A percentile compares a stretch with the other conserved stretches of the same genome.
Conservation (phyloP, 2,329 filamentous ascomycete genomes). For the Lachnellula hyalina region DNA sequence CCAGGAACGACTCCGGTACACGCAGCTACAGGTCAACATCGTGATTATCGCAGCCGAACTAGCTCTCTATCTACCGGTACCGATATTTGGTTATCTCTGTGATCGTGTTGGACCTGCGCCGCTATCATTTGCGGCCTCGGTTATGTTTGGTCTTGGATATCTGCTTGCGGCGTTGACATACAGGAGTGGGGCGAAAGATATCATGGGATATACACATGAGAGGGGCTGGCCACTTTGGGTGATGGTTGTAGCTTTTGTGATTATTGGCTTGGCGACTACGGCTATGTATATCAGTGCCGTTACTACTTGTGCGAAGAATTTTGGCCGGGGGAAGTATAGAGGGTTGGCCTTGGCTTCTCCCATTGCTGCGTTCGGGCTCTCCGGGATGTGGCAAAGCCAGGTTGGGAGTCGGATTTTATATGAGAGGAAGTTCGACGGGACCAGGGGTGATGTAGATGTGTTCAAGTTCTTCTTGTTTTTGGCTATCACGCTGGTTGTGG, state of each 20-base stretch:
- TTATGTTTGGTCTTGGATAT: constrained; percentile 78
- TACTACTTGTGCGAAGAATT: constrained; percentile 98
- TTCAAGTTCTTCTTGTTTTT: constrained; percentile 87
- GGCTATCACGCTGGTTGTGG: constrained; percentile 59
- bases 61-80: constrained; percentile 87
- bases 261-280: constrained; percentile 77
- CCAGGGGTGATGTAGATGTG: constrained; percentile 62
- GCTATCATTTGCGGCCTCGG: constrained; percentile 65
- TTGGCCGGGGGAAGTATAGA: constrained; percentile 80
- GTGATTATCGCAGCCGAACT: constrained; percentile 83
- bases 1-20: constrained; percentile 79
- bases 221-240: constrained; percentile 64
- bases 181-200: constrained; percentile 43
- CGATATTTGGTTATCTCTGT: constrained; percentile 83
- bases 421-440: constrained; percentile 60
- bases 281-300: constrained; percentile 86
- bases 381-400: constrained; percentile 94
- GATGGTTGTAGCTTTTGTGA: constrained; percentile 82
- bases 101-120: constrained; percentile 80
- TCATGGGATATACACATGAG: constrained; percentile 40
- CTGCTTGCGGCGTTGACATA: constrained; percentile 78
- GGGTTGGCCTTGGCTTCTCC: constrained; percentile 85
- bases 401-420: constrained; percentile 73
- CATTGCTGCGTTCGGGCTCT: constrained; percentile 88
- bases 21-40: constrained; percentile 86